Conservation (phyloP, 225 moss, liverwort and hornwort species). For the Straminergon stramineum region DNA sequence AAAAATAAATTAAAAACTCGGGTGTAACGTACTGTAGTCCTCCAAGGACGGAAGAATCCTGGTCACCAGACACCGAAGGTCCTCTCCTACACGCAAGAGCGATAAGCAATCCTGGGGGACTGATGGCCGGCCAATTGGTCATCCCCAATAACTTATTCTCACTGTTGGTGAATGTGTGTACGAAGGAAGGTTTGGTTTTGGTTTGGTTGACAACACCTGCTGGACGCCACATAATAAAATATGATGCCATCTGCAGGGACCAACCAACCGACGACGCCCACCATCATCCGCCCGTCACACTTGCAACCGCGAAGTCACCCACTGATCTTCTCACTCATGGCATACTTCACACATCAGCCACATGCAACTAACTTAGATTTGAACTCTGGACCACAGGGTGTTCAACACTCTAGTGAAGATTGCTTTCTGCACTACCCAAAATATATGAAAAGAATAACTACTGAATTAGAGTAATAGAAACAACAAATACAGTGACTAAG, state of each 20-base stretch:
- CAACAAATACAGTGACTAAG: too few relatives aligned
- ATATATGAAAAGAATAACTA: too few relatives aligned
- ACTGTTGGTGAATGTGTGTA: not conserved
- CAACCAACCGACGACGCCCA: not conserved
- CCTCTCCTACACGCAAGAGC: not conserved
- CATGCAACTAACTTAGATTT: not conserved
- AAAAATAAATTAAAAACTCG: too few relatives aligned
- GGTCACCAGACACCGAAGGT: not conserved
- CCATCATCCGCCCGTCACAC: not conserved
- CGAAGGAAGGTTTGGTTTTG: not conserved
- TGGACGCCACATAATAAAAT: not conserved
- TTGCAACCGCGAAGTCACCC: not conserved
- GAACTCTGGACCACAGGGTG: not conserved
- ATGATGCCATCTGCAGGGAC: not conserved
- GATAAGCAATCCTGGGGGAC: not conserved
- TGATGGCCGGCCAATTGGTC: not conserved
- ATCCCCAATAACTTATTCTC: not conserved
- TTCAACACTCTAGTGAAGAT: too few relatives aligned
- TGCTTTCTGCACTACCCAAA: too few relatives aligned
- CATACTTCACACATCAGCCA: not conserved
- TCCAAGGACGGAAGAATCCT: not conserved
- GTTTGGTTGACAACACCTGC: not conserved
- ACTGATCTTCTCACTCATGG: not conserved
- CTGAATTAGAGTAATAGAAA: too few relatives aligned
- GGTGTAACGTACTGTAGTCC: not conserved